Evolutionary conservation across 129 eudicot species (phyloP), one percentile per base, ranked within the genome.

Genomic region (Mikania micrantha): DNA sequence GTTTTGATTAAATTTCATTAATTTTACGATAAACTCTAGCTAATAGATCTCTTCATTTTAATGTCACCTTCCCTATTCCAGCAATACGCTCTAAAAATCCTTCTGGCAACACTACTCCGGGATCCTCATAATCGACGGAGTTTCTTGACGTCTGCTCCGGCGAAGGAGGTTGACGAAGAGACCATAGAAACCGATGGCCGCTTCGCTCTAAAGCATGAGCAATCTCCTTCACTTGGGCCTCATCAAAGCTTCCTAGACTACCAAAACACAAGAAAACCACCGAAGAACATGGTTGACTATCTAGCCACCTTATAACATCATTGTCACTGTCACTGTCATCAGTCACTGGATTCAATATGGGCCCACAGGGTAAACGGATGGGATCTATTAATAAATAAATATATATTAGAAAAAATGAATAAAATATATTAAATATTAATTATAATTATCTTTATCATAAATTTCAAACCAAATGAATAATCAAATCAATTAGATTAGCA

Each of bases 191-290:
- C 1, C 64, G 57, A 10, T 35, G 7, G 9, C 82, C 78, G 9
- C 77, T 64, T 11, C 54, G 32, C 20, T 81, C 90, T 0, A 85
- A 60, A 3, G 65, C 90, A 9, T 12, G 4, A 2, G 84, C 81
- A 10, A 78, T 74, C 69, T 85, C 90, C 64, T 65, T 75, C 60
- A 81, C 80, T 44, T 81, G 84, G 29, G 25, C 49, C 34, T 49
- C 79, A 1, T 59, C 70, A 17, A 84, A 84, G 24, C 57, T 6
- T 4, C 90, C 90, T 22, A 40, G 5, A 22, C 81, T 84, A 31
- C 90, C 90, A 47, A 85, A 85, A 66, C 87, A 85, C 32, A 84
- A 44, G 32, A 77, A 64, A 5, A 78, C 78, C 13, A 78, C 82
- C 9, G 82, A 78, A 0, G 70, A 59, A 22, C 28, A 17, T 1